Base-by-base conservation (phyloP, 176 grass and related monocot species). In the Microstegium vimineum region DNA sequence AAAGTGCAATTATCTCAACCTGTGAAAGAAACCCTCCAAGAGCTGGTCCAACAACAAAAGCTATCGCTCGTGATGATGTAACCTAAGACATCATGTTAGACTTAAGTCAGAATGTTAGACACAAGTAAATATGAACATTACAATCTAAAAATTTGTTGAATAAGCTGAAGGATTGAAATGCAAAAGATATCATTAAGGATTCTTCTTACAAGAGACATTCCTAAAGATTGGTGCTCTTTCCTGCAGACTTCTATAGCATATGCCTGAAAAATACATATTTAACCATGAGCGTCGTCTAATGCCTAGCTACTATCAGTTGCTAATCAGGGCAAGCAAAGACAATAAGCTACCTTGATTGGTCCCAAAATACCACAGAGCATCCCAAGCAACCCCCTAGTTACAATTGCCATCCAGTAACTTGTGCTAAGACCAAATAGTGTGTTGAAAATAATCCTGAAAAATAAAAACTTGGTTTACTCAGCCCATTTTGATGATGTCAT, bases 1-100 rank as follows among this genome's bases (percentile, higher is more conserved):
- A 52, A 69, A 75, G 17, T 80, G 26, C 17, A 52, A 30, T 72
- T 14, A 28, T 73, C 0, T 66, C 57, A 71, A 94, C 92, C 89
- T 94, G 92, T 71, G 87, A 62, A 80, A 94, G 81, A 77, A 91
- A 94, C 64, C 92, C 92, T 82, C 92, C 92, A 43, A 94, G 82
- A 66, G 92, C 89, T 26, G 89, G 86, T 69, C 92, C 92, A 54
- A 94, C 8, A 80, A 94, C 81, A 69, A 89, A 34, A 52, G 86
- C 89, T 67, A 87, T 87, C 9, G 83, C 86, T 49, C 86, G 42
- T 0, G 92, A 82, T 12, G 92, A 87, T 25, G 84, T 89, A 72
- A 94, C 92, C 92, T 94, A 76, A 37, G 63, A 74, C 10, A 25
- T 60, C 56, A 73, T 73, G 17, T 47, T 41, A 70, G 14, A 28